A percentile compares a stretch with the other conserved stretches of the same genome.
These are phyloP conservation scores for Pseudognaphalium luteoalbum DNA, from an alignment of 129 eudicot genomes.

Conservation along the genomic window DNA sequence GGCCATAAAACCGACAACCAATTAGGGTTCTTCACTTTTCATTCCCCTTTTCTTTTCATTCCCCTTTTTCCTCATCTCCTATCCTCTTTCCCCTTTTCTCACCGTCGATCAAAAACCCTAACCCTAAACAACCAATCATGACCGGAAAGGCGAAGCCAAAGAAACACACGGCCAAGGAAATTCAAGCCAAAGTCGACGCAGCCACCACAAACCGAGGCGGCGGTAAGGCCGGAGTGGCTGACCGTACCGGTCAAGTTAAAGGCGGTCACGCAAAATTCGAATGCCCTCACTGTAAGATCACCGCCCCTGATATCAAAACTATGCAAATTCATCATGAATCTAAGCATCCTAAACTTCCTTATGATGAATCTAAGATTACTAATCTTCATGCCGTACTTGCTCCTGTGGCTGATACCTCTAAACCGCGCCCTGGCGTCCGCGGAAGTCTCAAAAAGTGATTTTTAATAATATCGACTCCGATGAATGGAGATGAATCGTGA, in stretches of 20 bases:
- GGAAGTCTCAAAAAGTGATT: constrained; percentile 86
- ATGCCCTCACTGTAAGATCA: constrained; percentile 83
- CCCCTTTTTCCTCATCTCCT: neutral
- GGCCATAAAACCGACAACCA: constrained; percentile 21
- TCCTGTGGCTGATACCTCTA: constrained; percentile 21
- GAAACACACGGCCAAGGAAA: constrained; percentile 75
- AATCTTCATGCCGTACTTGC: constrained; percentile 61
- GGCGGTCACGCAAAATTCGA: constrained; percentile 94
- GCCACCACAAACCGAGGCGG: constrained; percentile 77
- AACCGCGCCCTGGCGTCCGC: constrained; percentile 67
- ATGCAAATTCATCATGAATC: constrained; percentile 98
- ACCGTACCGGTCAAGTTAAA: constrained; percentile 65
- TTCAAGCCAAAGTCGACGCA: constrained; percentile 67
- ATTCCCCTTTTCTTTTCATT: neutral
- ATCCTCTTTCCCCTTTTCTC: neutral
- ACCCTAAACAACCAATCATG: constrained; percentile 25
- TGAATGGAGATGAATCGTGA: no score
- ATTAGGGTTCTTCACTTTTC: constrained; percentile 28
- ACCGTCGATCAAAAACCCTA: constrained; percentile 19
- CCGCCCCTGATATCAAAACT: constrained; percentile 82
- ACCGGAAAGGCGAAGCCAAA: constrained; percentile 75
- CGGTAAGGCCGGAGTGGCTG: constrained; percentile 89
- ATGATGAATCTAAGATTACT: constrained; percentile 68
- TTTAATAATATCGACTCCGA: neutral
- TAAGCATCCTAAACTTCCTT: constrained; percentile 80